Base-by-base conservation (phyloP, 2,329 filamentous ascomycete genomes). In the Colletotrichum sp. region DNA sequence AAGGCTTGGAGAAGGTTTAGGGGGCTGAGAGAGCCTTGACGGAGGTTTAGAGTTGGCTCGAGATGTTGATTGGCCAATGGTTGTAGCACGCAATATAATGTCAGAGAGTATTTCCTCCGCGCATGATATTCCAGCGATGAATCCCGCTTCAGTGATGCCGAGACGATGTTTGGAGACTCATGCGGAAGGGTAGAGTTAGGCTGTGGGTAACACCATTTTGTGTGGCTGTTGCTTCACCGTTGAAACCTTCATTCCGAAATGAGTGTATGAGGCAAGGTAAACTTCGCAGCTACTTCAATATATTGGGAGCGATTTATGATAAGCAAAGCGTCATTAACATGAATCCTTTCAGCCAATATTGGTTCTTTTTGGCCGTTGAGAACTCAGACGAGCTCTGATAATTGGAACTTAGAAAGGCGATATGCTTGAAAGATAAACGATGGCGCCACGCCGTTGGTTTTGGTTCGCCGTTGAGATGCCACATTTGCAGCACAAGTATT, bases 261-360 rank as follows among this genome's bases (percentile, higher is more conserved):
- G 36, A 18, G 36, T 1, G 36, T 8, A 0, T 8, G 4, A 38
- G 15, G 4, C 15, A 0, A 3, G 36, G 18, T 38, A 0, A 0
- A 38, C 36, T 38, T 38, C 36, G 36, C 36, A 5, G 1, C 15
- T 38, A 9, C 36, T 38, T 38, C 36, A 38, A 38, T 38, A 38
- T 38, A 38, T 38, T 38, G 36, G 5, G 7, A 0, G 7, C 8
- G 15, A 9, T 38, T 18, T 38, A 38, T 38, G 2, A 5, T 18
- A 18, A 38, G 36, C 16, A 18, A 38, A 38, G 2, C 8, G 36
- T 38, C 15, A 18, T 18, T 4, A 38, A 5, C 36, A 38, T 38
- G 8, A 38, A 8, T 9, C 7, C 1, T 38, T 38, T 38, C 8
- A 38, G 15, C 0, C 8, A 0, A 38, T 18, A 18, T 38, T 38